phyloP scores from a whole-genome alignment of 2,329 filamentous ascomycete species.

The Pezicula neosporulosa region DNA sequence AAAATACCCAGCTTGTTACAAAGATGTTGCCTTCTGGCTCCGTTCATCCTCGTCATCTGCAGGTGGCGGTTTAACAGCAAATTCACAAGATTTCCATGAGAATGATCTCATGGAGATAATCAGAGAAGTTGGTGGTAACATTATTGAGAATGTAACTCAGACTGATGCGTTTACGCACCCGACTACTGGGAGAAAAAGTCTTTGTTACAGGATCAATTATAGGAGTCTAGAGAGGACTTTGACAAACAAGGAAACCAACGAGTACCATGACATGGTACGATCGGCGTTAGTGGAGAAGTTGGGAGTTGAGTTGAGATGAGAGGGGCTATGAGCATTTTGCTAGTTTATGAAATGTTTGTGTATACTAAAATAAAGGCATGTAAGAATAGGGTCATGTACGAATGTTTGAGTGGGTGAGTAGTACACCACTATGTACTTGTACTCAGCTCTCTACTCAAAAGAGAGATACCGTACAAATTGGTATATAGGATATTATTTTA shows the following conservation, averaged over 20 bases:
- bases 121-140: conserved; percentile 74
- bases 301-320: conserved; percentile 75
- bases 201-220: conserved; percentile 94
- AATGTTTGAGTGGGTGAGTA: too few species aligned
- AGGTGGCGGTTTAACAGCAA: conserved; percentile 40
- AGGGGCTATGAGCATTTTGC: not conserved
- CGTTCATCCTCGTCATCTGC: conserved; percentile 40
- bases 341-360: not conserved
- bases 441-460: too few species aligned
- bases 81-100: conserved; percentile 67
- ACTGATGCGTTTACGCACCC: conserved; percentile 88
- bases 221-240: conserved; percentile 87
- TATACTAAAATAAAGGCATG: too few species aligned
- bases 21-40: conserved; percentile 95
- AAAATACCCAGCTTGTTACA: conserved; percentile 83
- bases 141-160: conserved; percentile 82
- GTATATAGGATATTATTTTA: too few species aligned
- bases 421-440: too few species aligned
- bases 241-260: conserved; percentile 77
- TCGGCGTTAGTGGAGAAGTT: conserved; percentile 63
- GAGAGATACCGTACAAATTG: too few species aligned
- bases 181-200: conserved; percentile 75
- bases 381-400: too few species aligned
- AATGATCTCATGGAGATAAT: conserved; percentile 98
- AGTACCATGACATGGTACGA: conserved; percentile 67